Conservation (phyloP, 345 rosid genomes). For the Eucalyptus rudis region DNA sequence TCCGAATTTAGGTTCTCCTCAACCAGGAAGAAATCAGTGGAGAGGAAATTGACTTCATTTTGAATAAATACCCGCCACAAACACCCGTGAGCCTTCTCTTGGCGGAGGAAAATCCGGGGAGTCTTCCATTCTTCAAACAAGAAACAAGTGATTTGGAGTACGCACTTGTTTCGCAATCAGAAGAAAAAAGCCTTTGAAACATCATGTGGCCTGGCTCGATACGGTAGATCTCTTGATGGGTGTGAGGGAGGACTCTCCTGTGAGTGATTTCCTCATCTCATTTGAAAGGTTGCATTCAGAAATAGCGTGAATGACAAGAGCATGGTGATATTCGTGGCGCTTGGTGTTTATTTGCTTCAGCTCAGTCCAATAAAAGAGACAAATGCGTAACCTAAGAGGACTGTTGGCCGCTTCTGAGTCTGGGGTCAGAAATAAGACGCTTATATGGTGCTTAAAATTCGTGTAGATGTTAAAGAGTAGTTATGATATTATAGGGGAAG, state of each 20-base stretch:
- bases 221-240: background rate
- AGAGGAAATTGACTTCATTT: slow-evolving; percentile 67
- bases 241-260: background rate
- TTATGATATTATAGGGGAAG: background rate
- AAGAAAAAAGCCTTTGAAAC: background rate
- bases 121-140: slow-evolving; percentile 30
- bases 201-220: background rate
- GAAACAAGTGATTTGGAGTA: slow-evolving; percentile 22
- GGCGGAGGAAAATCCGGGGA: slow-evolving; percentile 75
- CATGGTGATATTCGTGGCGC: background rate
- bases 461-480: background rate
- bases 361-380: background rate
- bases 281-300: background rate
- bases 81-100: slow-evolving; percentile 45
- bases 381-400: background rate
- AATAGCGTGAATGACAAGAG: background rate
- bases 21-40: slow-evolving; percentile 69
- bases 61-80: slow-evolving; percentile 65
- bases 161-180: slow-evolving; percentile 22
- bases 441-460: background rate
- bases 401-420: background rate
- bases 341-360: background rate
- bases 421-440: background rate
- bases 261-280: background rate
- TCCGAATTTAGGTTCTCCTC: slow-evolving; percentile 51